Evolutionary conservation across 2,329 filamentous ascomycete genomes (phyloP).

Genomic region (Arthrobotrys musiformis): DNA sequence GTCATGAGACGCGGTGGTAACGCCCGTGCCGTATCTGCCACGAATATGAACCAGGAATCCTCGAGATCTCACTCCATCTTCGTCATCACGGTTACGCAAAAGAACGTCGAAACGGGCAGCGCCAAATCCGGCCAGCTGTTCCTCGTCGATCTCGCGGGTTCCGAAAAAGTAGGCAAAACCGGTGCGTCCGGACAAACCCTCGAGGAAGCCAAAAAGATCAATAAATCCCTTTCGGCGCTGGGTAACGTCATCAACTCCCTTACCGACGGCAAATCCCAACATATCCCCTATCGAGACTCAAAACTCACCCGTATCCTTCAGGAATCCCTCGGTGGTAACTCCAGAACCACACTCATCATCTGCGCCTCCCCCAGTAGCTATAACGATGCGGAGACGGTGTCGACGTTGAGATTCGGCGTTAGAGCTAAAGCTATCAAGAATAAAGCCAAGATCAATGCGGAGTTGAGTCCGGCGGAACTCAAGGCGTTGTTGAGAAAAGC

Average conservation of each 20-base stretch:
- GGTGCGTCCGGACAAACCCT: constrained; percentile 93
- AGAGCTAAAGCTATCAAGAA: constrained; percentile 99
- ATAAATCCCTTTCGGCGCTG: constrained; percentile 93
- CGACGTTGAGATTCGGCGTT: constrained; percentile 96
- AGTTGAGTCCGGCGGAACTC: constrained; percentile 93
- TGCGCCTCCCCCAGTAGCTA: constrained; percentile 95
- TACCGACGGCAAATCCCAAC: constrained; percentile 93
- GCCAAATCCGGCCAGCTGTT: constrained; percentile 94
- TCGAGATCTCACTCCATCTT: constrained; percentile 98
- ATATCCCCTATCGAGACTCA: constrained; percentile 98
- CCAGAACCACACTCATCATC: constrained; percentile 99
- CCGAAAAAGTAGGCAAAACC: constrained; percentile 95
- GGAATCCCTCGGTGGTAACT: constrained; percentile 98
- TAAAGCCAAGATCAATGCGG: constrained; percentile 99
- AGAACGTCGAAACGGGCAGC: constrained; percentile 88
- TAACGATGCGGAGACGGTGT: constrained; percentile 98
- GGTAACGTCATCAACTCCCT: constrained; percentile 98
- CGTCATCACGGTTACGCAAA: constrained; percentile 95
- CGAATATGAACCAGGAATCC: constrained; percentile 95
- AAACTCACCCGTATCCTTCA: constrained; percentile 95
- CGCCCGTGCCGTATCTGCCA: constrained; percentile 92
- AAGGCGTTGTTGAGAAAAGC: constrained; percentile 93
- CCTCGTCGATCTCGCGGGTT: constrained; percentile 96
- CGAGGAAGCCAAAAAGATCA: constrained; percentile 97
- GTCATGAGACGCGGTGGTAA: constrained; percentile 97